These are phyloP conservation scores for Ustulina deusta DNA, from an alignment of 2,329 filamentous ascomycete genomes.

Conservation along the genomic window DNA sequence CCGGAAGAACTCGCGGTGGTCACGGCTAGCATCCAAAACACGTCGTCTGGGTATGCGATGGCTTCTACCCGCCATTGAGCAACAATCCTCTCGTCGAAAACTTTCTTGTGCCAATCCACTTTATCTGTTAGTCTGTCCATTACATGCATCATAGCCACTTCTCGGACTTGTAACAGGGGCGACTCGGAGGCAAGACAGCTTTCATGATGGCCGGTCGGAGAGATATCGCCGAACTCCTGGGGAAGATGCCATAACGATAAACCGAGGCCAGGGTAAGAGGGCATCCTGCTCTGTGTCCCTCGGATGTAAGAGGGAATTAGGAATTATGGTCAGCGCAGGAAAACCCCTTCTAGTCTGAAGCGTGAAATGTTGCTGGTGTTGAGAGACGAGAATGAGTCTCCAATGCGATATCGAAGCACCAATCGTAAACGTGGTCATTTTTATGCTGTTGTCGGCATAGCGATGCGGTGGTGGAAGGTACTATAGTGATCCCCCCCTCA, in stretches of 20 bases:
- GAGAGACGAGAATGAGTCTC: background rate
- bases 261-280: slow-evolving; percentile 22
- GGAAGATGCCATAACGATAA: background rate
- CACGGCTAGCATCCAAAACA: slow-evolving; percentile 18
- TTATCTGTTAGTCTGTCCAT: slow-evolving; percentile 55
- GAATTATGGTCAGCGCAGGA: background rate
- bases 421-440: background rate
- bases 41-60: slow-evolving; percentile 43
- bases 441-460: background rate
- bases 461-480: background rate
- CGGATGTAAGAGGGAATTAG: background rate
- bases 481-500: too few relatives aligned
- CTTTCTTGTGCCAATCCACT: slow-evolving; percentile 52
- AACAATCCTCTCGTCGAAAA: slow-evolving; percentile 52
- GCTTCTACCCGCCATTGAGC: slow-evolving; percentile 52
- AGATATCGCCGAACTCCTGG: background rate
- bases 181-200: background rate
- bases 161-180: slow-evolving; percentile 17
- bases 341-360: background rate
- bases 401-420: too few relatives aligned
- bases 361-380: background rate
- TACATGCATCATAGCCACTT: slow-evolving; percentile 29
- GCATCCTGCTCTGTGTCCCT: slow-evolving; percentile 8
- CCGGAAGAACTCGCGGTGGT: background rate
- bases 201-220: slow-evolving; percentile 15